phyloP scores from a whole-genome alignment of 768 basidiomycete species.

The Suillus decipiens region DNA sequence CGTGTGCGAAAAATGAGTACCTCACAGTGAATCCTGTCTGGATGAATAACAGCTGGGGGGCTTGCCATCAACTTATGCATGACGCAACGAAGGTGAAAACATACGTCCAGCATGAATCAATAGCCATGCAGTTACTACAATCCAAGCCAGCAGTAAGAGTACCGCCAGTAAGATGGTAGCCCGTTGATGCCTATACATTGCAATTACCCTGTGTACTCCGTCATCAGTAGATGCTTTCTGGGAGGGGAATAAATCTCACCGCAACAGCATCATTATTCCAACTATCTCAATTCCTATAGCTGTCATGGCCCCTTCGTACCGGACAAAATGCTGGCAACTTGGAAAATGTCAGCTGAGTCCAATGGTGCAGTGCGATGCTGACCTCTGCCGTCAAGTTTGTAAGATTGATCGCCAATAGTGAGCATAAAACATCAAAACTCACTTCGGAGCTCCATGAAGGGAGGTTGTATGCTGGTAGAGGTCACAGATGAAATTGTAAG shows the following conservation, averaged over 20 bases:
- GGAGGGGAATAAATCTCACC: slow-evolving; percentile 27
- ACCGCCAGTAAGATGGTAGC: slow-evolving; percentile 12
- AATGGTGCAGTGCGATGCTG: background rate
- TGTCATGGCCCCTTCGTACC: slow-evolving; percentile 51
- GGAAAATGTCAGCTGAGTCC: background rate
- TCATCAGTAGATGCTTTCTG: background rate
- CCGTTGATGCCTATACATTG: slow-evolving; percentile 18
- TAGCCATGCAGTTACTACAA: slow-evolving; percentile 54
- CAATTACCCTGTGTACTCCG: slow-evolving; percentile 15
- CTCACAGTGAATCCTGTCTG: slow-evolving; percentile 15
- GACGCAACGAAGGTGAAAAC: slow-evolving; percentile 19
- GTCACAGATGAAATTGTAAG: background rate
- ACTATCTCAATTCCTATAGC: slow-evolving; percentile 42
- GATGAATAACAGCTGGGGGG: slow-evolving; percentile 17
- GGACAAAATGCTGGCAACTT: slow-evolving; percentile 50
- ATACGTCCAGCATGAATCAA: slow-evolving; percentile 50
- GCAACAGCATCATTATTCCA: slow-evolving; percentile 46
- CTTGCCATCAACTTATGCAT: background rate
- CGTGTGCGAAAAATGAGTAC: slow-evolving; percentile 6
- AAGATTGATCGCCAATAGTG: slow-evolving; percentile 5
- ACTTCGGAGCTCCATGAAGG: slow-evolving; percentile 13
- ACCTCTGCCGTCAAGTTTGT: background rate
- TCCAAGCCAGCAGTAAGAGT: slow-evolving; percentile 42
- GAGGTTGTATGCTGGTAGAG: slow-evolving; percentile 20
- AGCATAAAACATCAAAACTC: background rate